Evolutionary conservation across 1,284 basidiomycete genomes (phyloP), one percentile per base, ranked within the genome.

Genomic region (Ceratobasidium sp.): DNA sequence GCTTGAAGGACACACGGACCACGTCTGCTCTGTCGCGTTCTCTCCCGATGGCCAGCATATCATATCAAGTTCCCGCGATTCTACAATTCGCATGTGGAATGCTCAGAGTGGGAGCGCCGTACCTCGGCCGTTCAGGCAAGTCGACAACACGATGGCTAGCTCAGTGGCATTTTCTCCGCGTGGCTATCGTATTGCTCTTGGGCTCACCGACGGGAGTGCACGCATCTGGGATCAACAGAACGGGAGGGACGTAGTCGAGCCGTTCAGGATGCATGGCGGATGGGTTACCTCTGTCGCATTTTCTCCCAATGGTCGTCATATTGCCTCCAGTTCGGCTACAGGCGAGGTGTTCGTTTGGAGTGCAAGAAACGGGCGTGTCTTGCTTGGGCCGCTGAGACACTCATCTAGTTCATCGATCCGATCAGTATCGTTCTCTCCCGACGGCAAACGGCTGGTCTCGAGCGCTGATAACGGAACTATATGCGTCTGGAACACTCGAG

Each of bases 31-130:
- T 3, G 60, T 79, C 13, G 76, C 55, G 6, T 79, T 26, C 26
- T 78, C 77, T 3, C 70, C 77, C 7, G 58, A 78, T 39, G 69
- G 77, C 4, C 13, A 5, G 2, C 39, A 18, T 18, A 64, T 78
- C 33, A 33, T 53, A 1, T 71, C 77, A 6, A 42, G 40, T 18
- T 78, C 77, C 26, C 2, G 39, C 4, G 78, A 79, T 44, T 18
- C 20, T 7, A 76, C 79, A 4, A 42, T 80, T 15, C 69, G 70
- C 12, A 9, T 80, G 10, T 80, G 78, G 78, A 56, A 80, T 61
- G 78, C 56, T 5, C 39, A 23, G 53, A 77, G 23, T 23, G 76
- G 75, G 53, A 46, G 12, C 7, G 9, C 26, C 26, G n/a, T 28
- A 9, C 5, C 26, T n/a, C 9, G 7, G 9, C 55, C 20, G 6